Base-by-base conservation (phyloP, 208 protist species). In the Leishmania turanica region DNA sequence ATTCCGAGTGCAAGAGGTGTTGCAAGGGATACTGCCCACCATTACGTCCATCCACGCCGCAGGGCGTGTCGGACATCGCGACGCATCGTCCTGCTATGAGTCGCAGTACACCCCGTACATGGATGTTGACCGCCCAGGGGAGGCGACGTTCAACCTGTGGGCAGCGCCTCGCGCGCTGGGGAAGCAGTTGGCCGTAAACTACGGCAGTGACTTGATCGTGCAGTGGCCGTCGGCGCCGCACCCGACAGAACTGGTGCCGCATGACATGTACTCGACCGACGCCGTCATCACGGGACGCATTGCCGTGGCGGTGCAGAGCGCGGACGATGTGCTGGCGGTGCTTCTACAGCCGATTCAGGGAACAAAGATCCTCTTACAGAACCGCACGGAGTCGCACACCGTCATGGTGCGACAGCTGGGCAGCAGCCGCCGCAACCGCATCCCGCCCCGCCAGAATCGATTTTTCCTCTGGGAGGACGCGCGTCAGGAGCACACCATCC, bases 391-490 rank as follows among this genome's bases (percentile, higher is more conserved):
- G 19, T 65, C 27, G 54, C 65, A 81, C 64, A 88, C 85, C 17
- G 87, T 96, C 68, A 88, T 95, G 75, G 90, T 88, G 73, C 88
- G 90, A 11, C 93, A 95, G 86, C 83, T 90, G 65, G 90, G 90
- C 73, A 91, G 78, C 77, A 85, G 79, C 24, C 90, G 90, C 24
- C 90, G 90, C 69, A 93, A 87, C 62, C 45, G 90, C 54, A 87
- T 96, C 24, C 93, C 91, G 31, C 80, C 90, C 1, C 84, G 89
- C 17, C 91, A 95, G 56, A 94, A 94, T 77, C 91, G 91, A 54
- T 94, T 91, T 79, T 96, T 94, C 76, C 81, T 94, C 53, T 95
- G 91, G 93, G 93, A 96, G 73, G 87, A 95, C 83, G 89, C 84
- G 53, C 80, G 85, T 47, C 82, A 83, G 66, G 86, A 87, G 75